Evolutionary conservation across 257 asterid genomes (phyloP).

Genomic region (Solanum chmielewskii): DNA sequence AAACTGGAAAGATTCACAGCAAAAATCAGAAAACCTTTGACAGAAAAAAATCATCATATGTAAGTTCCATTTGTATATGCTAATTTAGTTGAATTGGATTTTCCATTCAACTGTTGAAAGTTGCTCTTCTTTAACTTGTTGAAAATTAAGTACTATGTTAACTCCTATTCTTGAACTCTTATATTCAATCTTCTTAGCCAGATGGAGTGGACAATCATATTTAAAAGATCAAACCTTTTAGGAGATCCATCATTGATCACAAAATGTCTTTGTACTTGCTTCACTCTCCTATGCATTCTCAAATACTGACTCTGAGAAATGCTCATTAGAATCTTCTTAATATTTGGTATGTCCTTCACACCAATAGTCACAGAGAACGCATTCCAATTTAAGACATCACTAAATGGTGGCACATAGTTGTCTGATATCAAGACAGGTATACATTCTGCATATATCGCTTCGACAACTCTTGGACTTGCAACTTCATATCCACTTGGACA

Average conservation of each 20-base stretch:
- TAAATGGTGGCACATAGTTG: conserved; percentile 23
- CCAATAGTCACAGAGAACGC: conserved; percentile 15
- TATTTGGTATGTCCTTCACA: conserved; percentile 19
- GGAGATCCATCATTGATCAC: conserved; percentile 57
- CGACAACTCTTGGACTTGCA: conserved; percentile 39
- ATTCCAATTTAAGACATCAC: conserved; percentile 24
- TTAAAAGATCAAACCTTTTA: conserved; percentile 52
- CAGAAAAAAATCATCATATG: neutral
- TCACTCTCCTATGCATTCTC: conserved; percentile 25
- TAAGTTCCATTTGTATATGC: neutral
- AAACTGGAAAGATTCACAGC: neutral
- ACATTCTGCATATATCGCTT: conserved; percentile 39
- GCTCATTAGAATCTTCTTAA: conserved; percentile 18
- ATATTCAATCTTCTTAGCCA: conserved; percentile 68
- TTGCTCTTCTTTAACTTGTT: neutral
- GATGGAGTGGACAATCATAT: conserved; percentile 65
- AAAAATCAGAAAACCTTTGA: neutral
- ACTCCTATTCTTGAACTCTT: conserved; percentile 14
- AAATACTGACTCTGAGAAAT: conserved; percentile 22
- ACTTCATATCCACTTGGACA: conserved; percentile 46
- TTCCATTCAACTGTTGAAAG: neutral
- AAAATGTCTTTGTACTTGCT: conserved; percentile 51
- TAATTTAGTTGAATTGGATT: neutral
- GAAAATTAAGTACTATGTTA: neutral
- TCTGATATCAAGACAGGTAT: conserved; percentile 35